These are phyloP conservation scores for Albizia julibrissin DNA, from an alignment of 306 rosid species.

Conservation along the genomic window DNA sequence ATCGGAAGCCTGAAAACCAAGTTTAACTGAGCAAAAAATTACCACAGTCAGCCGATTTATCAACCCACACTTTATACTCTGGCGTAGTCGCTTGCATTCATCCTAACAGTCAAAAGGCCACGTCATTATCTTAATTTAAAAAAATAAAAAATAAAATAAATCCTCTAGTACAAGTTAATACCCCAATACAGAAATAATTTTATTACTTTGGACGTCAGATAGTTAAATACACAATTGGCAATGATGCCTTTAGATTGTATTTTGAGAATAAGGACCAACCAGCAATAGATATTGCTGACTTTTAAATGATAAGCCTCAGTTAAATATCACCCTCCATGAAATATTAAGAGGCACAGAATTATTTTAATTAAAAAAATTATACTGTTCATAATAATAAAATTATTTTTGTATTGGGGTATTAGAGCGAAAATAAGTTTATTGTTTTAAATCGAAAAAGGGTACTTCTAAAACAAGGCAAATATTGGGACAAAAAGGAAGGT, in stretches of 20 bases:
- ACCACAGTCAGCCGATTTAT: constrained; percentile 90
- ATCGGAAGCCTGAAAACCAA: constrained; percentile 18
- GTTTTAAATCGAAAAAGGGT: not conserved
- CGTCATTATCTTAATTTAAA: constrained; percentile 25
- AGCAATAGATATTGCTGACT: constrained; percentile 11
- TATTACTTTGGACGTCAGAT: constrained; percentile 18
- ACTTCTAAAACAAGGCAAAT: not conserved
- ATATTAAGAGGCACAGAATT: not conserved
- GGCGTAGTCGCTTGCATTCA: constrained; percentile 98
- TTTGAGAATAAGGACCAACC: constrained; percentile 4
- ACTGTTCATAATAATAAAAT: not conserved
- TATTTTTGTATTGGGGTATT: not conserved
- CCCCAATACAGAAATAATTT: constrained; percentile 7
- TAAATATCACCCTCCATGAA: constrained; percentile 19
- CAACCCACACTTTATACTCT: constrained; percentile 97
- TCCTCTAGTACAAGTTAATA: constrained; percentile 10
- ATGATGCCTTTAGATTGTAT: not conserved
- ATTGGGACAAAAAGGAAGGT: not conserved
- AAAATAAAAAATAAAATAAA: not conserved
- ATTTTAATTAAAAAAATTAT: too few species aligned
- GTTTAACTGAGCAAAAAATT: constrained; percentile 36
- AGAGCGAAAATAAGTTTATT: too few species aligned
- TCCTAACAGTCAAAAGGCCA: constrained; percentile 52
- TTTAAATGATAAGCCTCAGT: not conserved
- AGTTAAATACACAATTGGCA: constrained; percentile 6